A percentile compares a stretch with the other conserved stretches of the same genome.
These are phyloP conservation scores for Aspergillus persii DNA, from an alignment of 2,329 filamentous ascomycete species.

Conservation along the genomic window DNA sequence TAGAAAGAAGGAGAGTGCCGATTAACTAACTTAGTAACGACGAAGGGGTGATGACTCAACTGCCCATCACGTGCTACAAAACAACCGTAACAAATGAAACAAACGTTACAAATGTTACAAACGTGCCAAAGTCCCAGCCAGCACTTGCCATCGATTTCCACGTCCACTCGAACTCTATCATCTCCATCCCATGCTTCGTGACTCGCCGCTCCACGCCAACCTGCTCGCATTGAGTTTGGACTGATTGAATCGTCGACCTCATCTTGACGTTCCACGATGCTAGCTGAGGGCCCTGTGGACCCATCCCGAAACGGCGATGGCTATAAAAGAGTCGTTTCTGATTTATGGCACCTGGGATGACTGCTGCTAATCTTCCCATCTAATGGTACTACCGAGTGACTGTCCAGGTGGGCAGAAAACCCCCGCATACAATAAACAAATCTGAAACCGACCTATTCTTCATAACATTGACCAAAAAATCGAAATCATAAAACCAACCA, in stretches of 20 bases:
- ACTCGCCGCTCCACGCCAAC: neutral
- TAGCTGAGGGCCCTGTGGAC: neutral
- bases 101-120: neutral
- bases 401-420: neutral
- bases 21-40: too few species aligned
- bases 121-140: neutral
- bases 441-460: too few species aligned
- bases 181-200: neutral
- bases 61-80: too few species aligned
- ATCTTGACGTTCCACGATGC: neutral
- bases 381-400: neutral
- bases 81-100: too few species aligned
- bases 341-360: too few species aligned
- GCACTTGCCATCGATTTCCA: neutral
- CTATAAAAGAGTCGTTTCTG: neutral
- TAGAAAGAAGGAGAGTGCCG: neutral
- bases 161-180: neutral
- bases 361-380: too few species aligned
- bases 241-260: neutral
- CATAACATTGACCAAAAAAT: neutral
- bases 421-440: neutral
- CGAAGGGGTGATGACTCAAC: neutral
- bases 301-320: neutral
- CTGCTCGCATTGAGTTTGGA: neutral
- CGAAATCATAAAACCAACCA: neutral